These are phyloP conservation scores for Fusarium setosum DNA, from an alignment of 2,329 filamentous ascomycete species.

Conservation along the genomic window DNA sequence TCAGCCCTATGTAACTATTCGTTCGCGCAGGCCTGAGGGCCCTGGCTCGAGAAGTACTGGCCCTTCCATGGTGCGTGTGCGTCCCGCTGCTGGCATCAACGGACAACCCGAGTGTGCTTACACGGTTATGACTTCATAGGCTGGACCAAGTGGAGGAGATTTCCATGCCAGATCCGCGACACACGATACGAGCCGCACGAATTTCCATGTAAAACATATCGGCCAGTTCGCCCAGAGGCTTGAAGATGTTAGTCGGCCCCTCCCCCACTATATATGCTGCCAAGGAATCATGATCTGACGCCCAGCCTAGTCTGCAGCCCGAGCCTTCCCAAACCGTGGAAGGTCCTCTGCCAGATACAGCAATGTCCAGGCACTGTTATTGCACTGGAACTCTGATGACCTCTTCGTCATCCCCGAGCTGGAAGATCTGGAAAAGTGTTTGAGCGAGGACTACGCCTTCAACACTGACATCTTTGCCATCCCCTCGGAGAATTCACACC, in stretches of 20 bases:
- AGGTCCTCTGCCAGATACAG: constrained; percentile 64
- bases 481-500: constrained; percentile 67
- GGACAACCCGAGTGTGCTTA: constrained; percentile 22
- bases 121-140: constrained; percentile 24
- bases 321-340: constrained; percentile 68
- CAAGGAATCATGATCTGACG: constrained; percentile 9
- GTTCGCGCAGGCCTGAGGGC: constrained; percentile 60
- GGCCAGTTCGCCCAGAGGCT: constrained; percentile 65
- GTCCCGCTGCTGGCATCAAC: constrained; percentile 40
- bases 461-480: constrained; percentile 69
- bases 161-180: constrained; percentile 55
- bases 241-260: constrained; percentile 59
- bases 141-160: constrained; percentile 34
- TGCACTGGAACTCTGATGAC: constrained; percentile 70
- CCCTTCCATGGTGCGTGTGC: constrained; percentile 61
- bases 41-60: constrained; percentile 60
- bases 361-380: constrained; percentile 64
- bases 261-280: neutral
- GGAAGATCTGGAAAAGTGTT: constrained; percentile 65
- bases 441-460: constrained; percentile 66
- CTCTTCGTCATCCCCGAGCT: constrained; percentile 69
- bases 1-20: constrained; percentile 64
- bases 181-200: constrained; percentile 68
- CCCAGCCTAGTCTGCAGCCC: constrained; percentile 59
- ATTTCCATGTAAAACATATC: constrained; percentile 68